Evolutionary conservation across 1,284 basidiomycete genomes (phyloP).

Genomic region (Malassezia dermatis): DNA sequence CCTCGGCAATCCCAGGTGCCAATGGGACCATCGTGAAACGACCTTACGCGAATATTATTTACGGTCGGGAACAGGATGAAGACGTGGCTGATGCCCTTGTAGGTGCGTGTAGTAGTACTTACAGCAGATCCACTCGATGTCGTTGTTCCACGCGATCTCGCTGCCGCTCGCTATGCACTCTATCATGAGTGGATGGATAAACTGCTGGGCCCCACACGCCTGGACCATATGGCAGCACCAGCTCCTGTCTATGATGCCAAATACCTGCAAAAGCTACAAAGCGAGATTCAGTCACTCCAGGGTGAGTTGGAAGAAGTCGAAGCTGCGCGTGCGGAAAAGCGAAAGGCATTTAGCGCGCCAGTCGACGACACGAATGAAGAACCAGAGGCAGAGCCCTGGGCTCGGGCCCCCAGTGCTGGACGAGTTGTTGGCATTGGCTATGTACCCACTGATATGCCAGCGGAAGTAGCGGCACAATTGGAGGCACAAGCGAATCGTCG

Average conservation of each 20-base stretch:
- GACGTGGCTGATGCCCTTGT: slow-evolving; percentile 18
- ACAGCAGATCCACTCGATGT: slow-evolving; percentile 37
- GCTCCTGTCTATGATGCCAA: slow-evolving; percentile 29
- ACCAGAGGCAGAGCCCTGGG: slow-evolving; percentile 17
- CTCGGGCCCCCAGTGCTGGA: slow-evolving; percentile 21
- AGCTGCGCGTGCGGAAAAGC: not conserved
- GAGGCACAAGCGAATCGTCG: slow-evolving; percentile 65
- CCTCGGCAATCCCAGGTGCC: slow-evolving; percentile 1
- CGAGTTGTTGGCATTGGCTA: slow-evolving; percentile 32
- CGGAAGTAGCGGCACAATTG: slow-evolving; percentile 4
- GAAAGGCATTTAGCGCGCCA: not conserved
- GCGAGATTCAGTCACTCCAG: slow-evolving; percentile 17
- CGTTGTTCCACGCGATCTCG: slow-evolving; percentile 33
- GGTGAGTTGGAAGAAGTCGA: slow-evolving; percentile 12
- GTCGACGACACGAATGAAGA: slow-evolving; percentile 10
- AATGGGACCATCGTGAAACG: not conserved
- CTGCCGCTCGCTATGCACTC: slow-evolving; percentile 36
- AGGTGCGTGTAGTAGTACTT: not conserved
- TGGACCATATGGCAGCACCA: slow-evolving; percentile 31
- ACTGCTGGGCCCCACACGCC: slow-evolving; percentile 36
- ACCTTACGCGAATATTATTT: slow-evolving; percentile 15
- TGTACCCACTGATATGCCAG: slow-evolving; percentile 22
- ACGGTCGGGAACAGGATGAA: slow-evolving; percentile 17
- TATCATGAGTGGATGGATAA: slow-evolving; percentile 41
- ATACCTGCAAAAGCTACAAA: slow-evolving; percentile 20